Evolutionary conservation across 257 asterid genomes (phyloP).

Genomic region (Plantago ovata): DNA sequence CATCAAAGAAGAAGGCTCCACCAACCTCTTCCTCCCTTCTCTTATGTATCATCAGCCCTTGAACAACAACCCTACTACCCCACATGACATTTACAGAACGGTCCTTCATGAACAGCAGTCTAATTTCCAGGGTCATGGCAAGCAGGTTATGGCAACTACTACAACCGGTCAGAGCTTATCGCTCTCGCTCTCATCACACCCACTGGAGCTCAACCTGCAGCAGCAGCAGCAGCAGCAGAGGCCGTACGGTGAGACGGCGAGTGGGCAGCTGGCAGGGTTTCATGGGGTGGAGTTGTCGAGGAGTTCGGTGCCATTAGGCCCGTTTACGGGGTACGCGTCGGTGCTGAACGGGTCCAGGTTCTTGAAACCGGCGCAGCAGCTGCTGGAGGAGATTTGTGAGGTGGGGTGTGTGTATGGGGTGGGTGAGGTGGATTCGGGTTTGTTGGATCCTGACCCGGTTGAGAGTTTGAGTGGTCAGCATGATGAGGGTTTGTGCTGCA

Average conservation of each 20-base stretch:
- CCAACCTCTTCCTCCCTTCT: slow-evolving; percentile 47
- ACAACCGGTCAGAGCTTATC: slow-evolving; percentile 63
- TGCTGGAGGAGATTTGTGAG: slow-evolving; percentile 80
- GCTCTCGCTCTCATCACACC: slow-evolving; percentile 72
- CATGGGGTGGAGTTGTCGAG: slow-evolving; percentile 36
- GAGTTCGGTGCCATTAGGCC: slow-evolving; percentile 66
- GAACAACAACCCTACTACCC: slow-evolving; percentile 29
- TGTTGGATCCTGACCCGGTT: slow-evolving; percentile 39
- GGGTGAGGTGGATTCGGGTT: slow-evolving; percentile 9
- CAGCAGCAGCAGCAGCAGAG: slow-evolving; percentile 18
- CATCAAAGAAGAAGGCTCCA: slow-evolving; percentile 36
- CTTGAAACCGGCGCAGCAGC: slow-evolving; percentile 76
- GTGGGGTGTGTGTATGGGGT: slow-evolving; percentile 47
- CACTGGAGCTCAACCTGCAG: slow-evolving; percentile 60
- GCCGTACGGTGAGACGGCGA: slow-evolving; percentile 33
- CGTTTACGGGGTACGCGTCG: slow-evolving; percentile 87
- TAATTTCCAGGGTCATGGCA: slow-evolving; percentile 29
- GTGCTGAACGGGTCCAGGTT: slow-evolving; percentile 73
- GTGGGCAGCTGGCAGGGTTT: slow-evolving; percentile 20
- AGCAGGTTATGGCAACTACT: not conserved
- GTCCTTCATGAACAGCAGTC: slow-evolving; percentile 39
- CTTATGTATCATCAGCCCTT: slow-evolving; percentile 64
- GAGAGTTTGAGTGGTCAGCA: slow-evolving; percentile 21
- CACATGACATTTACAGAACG: slow-evolving; percentile 23
- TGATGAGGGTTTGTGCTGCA: slow-evolving; percentile 29